Evolutionary conservation across 805 yeast species (phyloP), one percentile per base, ranked within the genome.

Genomic region (Ogataea philodendri): DNA sequence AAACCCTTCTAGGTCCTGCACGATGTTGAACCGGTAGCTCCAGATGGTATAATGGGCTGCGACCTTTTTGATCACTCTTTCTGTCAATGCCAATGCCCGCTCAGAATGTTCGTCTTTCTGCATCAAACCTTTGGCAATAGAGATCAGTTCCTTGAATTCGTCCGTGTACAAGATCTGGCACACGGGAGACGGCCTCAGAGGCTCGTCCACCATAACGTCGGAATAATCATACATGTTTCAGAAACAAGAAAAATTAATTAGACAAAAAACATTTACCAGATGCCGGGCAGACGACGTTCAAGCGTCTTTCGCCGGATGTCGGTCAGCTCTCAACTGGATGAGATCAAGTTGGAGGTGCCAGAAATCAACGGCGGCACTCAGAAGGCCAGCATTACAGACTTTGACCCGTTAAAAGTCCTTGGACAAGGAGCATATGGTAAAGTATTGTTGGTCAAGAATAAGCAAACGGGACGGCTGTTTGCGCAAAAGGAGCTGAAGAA

Each of bases 31-130:
- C 17, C 90, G 60, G 58, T 78, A 84, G 31, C 72, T 72, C 97
- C 97, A 93, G 1, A 81, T 81, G 0, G 96, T 82, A 56, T 93
- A 93, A 58, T 90, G 96, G 0, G 97, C 95, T 1, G 97, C 88
- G 23, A 85, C 81, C 37, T 72, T 51, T 9, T 63, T 72, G 32
- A 93, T 81, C 3, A 83, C 81, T 16, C 61, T 59, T 9, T 72
- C 68, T 0, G 95, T 83, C 26, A 88, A 60, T 13, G 69, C 71
- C 15, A 87, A 60, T 0, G 95, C 87, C 40, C 97, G 66, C 25
- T 74, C 78, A 1, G 87, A 72, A 47, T 70, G 66, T 54, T 87
- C 97, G 18, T 75, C 63, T 11, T 55, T 46, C 8, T 64, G 60
- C 69, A 84, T 67, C 13, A 86, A 56, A 0, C 82, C 78, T 15